These are phyloP conservation scores for Penicillium brasilianum DNA, from an alignment of 2,329 filamentous ascomycete species.

Conservation along the genomic window DNA sequence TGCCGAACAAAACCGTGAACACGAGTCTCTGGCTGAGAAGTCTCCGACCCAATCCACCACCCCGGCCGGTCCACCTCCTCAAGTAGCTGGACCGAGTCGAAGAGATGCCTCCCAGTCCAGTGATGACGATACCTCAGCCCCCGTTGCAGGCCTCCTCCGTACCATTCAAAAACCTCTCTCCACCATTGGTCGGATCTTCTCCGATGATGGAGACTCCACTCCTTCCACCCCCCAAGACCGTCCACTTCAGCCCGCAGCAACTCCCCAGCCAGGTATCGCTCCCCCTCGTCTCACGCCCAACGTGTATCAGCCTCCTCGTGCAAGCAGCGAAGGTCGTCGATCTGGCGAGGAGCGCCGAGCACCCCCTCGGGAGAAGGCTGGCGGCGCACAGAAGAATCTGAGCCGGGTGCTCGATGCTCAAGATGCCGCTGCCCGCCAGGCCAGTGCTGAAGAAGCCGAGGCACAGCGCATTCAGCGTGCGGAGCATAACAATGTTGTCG, in stretches of 20 bases:
- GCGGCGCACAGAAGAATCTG: conserved; percentile 34
- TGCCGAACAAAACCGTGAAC: conserved; percentile 79
- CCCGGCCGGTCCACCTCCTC: conserved; percentile 64
- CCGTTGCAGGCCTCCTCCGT: conserved; percentile 82
- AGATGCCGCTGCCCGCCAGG: conserved; percentile 87
- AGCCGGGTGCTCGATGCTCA: conserved; percentile 68
- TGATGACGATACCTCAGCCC: conserved; percentile 71
- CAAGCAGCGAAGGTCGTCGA: conserved; percentile 42
- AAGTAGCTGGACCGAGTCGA: conserved; percentile 57
- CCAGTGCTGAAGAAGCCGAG: conserved; percentile 86
- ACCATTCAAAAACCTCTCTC: conserved; percentile 90
- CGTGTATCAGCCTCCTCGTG: conserved; percentile 50
- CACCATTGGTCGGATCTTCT: conserved; percentile 94
- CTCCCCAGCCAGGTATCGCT: conserved; percentile 51
- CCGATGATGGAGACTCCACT: conserved; percentile 62
- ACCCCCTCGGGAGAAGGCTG: conserved; percentile 13
- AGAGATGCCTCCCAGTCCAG: conserved; percentile 47
- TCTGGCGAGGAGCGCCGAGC: conserved; percentile 33
- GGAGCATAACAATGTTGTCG: conserved; percentile 89
- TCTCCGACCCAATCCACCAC: conserved; percentile 60
- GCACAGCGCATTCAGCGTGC: conserved; percentile 79
- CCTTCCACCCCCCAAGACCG: conserved; percentile 37
- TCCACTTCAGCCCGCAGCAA: conserved; percentile 42
- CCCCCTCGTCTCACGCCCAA: conserved; percentile 58
- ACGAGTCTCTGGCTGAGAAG: conserved; percentile 52